These are phyloP conservation scores for Echites panduratus DNA, from an alignment of 257 asterid genomes.

Conservation along the genomic window DNA sequence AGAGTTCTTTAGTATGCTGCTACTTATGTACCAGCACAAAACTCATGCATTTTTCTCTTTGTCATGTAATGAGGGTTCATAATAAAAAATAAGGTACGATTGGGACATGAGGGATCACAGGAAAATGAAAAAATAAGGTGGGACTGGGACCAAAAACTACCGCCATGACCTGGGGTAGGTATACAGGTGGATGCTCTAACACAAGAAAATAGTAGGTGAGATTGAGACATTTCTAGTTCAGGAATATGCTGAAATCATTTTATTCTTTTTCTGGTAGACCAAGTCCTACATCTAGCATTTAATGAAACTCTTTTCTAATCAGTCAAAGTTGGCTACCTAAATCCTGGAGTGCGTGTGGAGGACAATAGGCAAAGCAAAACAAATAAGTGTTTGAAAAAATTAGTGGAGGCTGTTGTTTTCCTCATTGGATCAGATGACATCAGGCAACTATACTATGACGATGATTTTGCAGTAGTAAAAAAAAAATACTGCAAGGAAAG, in stretches of 20 bases:
- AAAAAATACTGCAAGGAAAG: background rate
- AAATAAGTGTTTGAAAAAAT: too few species aligned
- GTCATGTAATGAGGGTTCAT: too few species aligned
- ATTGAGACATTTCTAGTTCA: background rate
- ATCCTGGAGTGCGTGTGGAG: background rate
- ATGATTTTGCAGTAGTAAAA: too few species aligned
- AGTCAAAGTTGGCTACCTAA: background rate
- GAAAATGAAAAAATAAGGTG: background rate
- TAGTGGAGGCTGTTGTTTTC: too few species aligned
- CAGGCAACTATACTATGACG: background rate
- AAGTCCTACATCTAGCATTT: background rate
- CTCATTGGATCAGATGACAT: background rate
- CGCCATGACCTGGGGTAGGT: slow-evolving; percentile 6
- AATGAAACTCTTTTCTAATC: background rate
- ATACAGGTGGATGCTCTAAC: background rate
- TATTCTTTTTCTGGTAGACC: too few species aligned
- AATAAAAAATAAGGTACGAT: too few species aligned
- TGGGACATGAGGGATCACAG: too few species aligned
- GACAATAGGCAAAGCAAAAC: background rate
- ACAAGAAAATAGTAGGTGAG: background rate
- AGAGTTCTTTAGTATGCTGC: too few species aligned
- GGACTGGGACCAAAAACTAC: background rate
- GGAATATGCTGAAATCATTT: background rate
- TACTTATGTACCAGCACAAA: too few species aligned
- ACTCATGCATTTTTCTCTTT: too few species aligned